These are phyloP conservation scores for Rutstroemia sp. DNA, from an alignment of 2,329 filamentous ascomycete genomes.

Conservation along the genomic window DNA sequence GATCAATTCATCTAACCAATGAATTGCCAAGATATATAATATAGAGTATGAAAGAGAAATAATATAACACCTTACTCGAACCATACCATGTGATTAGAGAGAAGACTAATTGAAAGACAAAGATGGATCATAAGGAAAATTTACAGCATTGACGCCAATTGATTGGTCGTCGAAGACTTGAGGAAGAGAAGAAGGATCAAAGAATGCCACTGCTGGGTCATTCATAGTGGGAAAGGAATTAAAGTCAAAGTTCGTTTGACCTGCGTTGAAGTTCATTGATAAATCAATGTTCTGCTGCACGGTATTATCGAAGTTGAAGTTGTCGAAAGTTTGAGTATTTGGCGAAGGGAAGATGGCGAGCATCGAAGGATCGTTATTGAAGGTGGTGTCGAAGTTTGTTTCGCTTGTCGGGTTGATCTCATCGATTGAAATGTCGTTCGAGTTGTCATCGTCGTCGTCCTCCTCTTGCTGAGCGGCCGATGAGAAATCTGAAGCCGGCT, in stretches of 20 bases:
- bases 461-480: slow-evolving; percentile 28
- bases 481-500: slow-evolving; percentile 23
- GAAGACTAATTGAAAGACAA: slow-evolving; percentile 1
- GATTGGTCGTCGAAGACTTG: slow-evolving; percentile 17
- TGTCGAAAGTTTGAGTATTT: slow-evolving; percentile 12
- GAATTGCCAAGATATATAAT: not conserved
- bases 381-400: slow-evolving; percentile 14
- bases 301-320: slow-evolving; percentile 16
- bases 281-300: slow-evolving; percentile 18
- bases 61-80: slow-evolving; percentile 13
- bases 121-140: slow-evolving; percentile 15
- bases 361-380: slow-evolving; percentile 4
- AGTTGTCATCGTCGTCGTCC: slow-evolving; percentile 33
- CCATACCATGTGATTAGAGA: slow-evolving; percentile 10
- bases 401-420: slow-evolving; percentile 11
- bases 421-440: slow-evolving; percentile 25
- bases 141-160: slow-evolving; percentile 13
- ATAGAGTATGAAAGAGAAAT: not conserved
- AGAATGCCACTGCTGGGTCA: slow-evolving; percentile 18
- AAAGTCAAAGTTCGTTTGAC: slow-evolving; percentile 19
- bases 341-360: slow-evolving; percentile 11
- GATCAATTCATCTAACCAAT: slow-evolving; percentile 7
- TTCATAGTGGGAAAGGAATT: slow-evolving; percentile 11
- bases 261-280: slow-evolving; percentile 18
- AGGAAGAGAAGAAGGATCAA: slow-evolving; percentile 15